Percentiles rank a stretch among this genome's conserved stretches.
phyloP scores from a whole-genome alignment of 2,329 filamentous ascomycete species.

The Cladosporium oxysporum region DNA sequence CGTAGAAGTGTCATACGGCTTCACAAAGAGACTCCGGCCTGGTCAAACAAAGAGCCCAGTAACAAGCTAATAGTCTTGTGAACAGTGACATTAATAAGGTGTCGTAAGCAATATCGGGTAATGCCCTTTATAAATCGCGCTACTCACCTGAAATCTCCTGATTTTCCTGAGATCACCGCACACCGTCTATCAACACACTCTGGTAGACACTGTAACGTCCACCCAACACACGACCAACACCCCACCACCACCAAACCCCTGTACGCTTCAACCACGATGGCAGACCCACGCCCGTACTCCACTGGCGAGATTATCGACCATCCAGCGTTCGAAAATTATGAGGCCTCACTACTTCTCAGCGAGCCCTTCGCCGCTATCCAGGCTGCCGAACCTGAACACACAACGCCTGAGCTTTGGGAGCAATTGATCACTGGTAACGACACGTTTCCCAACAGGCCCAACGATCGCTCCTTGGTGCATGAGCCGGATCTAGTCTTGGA shows the following conservation, averaged over 20 bases:
- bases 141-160: neutral
- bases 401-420: too few relatives aligned
- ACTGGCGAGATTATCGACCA: neutral
- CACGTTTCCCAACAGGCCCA: neutral
- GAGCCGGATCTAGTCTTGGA: neutral
- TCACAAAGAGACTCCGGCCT: neutral
- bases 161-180: neutral
- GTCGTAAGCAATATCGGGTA: neutral
- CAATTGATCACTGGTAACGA: neutral
- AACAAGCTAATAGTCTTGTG: neutral
- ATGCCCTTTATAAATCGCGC: neutral
- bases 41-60: neutral
- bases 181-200: neutral
- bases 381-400: too few relatives aligned
- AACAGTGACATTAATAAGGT: neutral
- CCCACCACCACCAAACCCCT: neutral
- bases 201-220: neutral
- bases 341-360: neutral
- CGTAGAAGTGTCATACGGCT: neutral
- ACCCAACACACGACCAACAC: neutral
- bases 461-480: neutral
- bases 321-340: neutral
- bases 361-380: neutral
- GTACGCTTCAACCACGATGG: neutral
- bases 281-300: neutral